Percentiles rank a stretch among this genome's conserved stretches.
These are phyloP conservation scores for Ochetophila trinervis DNA, from an alignment of 306 rosid genomes.

Conservation along the genomic window DNA sequence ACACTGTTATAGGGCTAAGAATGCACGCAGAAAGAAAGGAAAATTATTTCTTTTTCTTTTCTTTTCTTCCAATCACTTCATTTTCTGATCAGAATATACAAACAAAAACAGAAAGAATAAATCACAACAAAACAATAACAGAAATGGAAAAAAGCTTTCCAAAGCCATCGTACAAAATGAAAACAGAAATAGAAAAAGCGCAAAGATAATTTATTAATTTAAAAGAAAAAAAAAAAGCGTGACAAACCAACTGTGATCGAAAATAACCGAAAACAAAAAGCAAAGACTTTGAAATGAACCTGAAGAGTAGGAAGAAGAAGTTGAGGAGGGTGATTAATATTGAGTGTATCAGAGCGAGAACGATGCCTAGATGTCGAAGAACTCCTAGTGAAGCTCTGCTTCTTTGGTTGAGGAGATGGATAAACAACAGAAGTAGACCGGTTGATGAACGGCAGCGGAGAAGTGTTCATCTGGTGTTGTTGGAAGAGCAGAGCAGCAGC, in stretches of 20 bases:
- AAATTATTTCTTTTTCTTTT: too few species aligned
- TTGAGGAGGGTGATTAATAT: too few species aligned
- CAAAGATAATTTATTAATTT: too few species aligned
- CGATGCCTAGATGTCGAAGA: conserved; percentile 23
- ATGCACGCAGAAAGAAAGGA: not conserved
- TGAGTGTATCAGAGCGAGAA: conserved; percentile 5
- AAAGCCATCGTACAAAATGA: too few species aligned
- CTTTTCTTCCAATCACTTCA: too few species aligned
- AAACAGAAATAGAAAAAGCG: too few species aligned
- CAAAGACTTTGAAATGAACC: conserved; percentile 17
- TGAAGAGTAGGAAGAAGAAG: too few species aligned
- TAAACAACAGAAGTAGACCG: conserved; percentile 32
- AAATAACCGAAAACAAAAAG: conserved; percentile 15
- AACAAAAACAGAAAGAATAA: too few species aligned
- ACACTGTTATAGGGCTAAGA: not conserved
- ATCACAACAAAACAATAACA: too few species aligned
- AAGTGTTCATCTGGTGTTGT: conserved; percentile 15
- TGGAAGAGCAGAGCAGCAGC: conserved; percentile 31
- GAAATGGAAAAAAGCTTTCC: too few species aligned
- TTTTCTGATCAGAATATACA: too few species aligned
- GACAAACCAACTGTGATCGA: not conserved
- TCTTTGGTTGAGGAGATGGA: conserved; percentile 8
- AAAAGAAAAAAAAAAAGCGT: not conserved
- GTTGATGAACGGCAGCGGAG: not conserved
- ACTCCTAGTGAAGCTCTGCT: conserved; percentile 15